A percentile compares a stretch with the other conserved stretches of the same genome.
These are phyloP conservation scores for Cystoisospora suis DNA, from an alignment of 169 alveolate species.

Conservation along the genomic window DNA sequence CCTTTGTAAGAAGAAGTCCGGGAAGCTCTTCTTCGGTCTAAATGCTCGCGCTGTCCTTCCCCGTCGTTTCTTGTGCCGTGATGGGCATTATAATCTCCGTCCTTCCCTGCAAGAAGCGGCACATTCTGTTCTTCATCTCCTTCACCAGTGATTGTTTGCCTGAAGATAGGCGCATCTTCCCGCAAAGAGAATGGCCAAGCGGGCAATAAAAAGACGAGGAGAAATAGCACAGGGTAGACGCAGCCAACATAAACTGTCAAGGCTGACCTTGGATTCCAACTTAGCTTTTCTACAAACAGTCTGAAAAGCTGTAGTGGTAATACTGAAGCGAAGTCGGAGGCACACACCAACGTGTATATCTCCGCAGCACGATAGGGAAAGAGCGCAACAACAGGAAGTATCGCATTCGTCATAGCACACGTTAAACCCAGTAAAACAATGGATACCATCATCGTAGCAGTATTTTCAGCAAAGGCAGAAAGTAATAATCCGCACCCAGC, in stretches of 20 bases:
- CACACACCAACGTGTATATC: background rate
- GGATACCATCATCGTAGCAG: background rate
- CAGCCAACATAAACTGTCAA: background rate
- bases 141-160: no score
- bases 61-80: background rate
- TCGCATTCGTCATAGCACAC: slow-evolving; percentile 16
- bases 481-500: background rate
- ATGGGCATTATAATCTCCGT: no score
- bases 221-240: background rate
- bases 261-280: background rate
- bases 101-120: no score
- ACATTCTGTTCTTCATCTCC: background rate
- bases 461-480: background rate
- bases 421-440: background rate
- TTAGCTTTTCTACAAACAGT: background rate
- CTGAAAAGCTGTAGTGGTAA: slow-evolving; percentile 5
- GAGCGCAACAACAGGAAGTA: background rate
- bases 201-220: background rate
- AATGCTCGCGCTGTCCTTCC: background rate
- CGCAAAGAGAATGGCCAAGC: background rate
- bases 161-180: background rate
- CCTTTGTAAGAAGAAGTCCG: no score
- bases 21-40: background rate
- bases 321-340: background rate
- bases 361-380: background rate